Conservation (phyloP, 2,329 filamentous ascomycete genomes). For the Alternaria tenuissima region DNA sequence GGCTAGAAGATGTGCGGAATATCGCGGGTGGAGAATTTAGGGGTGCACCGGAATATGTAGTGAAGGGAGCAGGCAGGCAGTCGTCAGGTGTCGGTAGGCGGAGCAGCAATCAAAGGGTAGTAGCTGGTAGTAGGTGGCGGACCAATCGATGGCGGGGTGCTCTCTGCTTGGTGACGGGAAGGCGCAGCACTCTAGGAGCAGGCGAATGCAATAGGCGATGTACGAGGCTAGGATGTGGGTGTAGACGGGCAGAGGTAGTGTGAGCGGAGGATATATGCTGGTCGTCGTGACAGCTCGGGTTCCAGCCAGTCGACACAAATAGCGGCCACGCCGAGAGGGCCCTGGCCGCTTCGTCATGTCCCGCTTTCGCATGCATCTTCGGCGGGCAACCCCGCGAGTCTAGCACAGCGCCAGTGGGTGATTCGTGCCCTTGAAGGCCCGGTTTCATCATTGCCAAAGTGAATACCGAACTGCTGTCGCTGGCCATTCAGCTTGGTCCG, state of each 20-base stretch:
- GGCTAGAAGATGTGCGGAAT: constrained; percentile 18
- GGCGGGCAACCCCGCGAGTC: constrained; percentile 13
- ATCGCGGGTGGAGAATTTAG: constrained; percentile 5
- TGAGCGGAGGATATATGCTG: constrained; percentile 10
- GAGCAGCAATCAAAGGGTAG: constrained; percentile 21
- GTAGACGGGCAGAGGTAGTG: not conserved
- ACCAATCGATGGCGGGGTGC: constrained; percentile 31
- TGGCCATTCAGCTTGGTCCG: constrained; percentile 34
- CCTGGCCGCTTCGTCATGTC: constrained; percentile 17
- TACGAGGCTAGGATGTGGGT: not conserved
- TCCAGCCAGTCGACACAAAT: constrained; percentile 11
- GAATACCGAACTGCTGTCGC: constrained; percentile 19
- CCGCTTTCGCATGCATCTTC: constrained; percentile 8
- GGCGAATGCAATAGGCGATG: not conserved
- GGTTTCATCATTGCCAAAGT: not conserved
- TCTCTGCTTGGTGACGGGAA: constrained; percentile 1
- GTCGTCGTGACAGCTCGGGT: constrained; percentile 14
- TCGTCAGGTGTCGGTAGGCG: constrained; percentile 19
- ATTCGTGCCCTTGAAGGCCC: constrained; percentile 4
- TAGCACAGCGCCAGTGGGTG: constrained; percentile 11
- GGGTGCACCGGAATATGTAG: constrained; percentile 18
- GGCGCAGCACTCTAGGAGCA: constrained; percentile 12
- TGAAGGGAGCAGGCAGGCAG: constrained; percentile 23
- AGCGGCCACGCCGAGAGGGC: constrained; percentile 17
- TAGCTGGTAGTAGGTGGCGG: constrained; percentile 23